Percentiles rank a stretch among this genome's conserved stretches.
Evolutionary conservation across 805 yeast genomes (phyloP).

Genomic region (Kodamaea neixiangensis): DNA sequence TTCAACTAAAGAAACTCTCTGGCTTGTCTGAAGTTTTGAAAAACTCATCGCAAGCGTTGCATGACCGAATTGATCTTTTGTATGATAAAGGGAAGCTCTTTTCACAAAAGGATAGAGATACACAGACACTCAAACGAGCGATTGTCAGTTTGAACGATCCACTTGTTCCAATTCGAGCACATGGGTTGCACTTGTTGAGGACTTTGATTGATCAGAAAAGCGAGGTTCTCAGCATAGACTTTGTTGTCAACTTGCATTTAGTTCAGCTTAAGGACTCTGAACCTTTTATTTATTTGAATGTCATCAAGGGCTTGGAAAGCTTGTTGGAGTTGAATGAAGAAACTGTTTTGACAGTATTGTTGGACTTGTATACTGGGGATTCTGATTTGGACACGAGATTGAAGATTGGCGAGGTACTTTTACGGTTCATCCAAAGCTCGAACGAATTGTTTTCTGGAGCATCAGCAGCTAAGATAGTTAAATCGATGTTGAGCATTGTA

Average conservation of each 20-base stretch:
- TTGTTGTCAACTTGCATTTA: constrained; percentile 62
- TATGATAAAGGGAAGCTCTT: constrained; percentile 24
- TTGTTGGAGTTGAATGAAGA: constrained; percentile 49
- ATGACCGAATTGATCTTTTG: constrained; percentile 29
- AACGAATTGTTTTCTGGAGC: constrained; percentile 51
- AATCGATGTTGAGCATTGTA: constrained; percentile 43
- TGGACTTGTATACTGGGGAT: constrained; percentile 37
- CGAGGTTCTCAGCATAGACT: constrained; percentile 50
- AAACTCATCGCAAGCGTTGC: constrained; percentile 27
- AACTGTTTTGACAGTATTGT: constrained; percentile 38
- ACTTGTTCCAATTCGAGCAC: constrained; percentile 80
- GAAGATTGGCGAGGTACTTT: constrained; percentile 78
- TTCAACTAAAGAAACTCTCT: constrained; percentile 15
- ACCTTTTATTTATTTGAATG: constrained; percentile 84
- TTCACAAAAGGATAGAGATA: constrained; percentile 34
- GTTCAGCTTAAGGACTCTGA: constrained; percentile 73
- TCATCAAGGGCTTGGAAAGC: constrained; percentile 73
- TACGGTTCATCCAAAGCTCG: constrained; percentile 54
- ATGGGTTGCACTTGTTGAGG: constrained; percentile 70
- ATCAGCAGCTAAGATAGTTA: constrained; percentile 44
- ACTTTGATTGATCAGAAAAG: constrained; percentile 53
- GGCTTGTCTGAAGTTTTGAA: constrained; percentile 7
- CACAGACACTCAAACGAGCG: constrained; percentile 55
- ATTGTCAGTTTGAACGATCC: constrained; percentile 72
- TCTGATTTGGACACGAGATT: constrained; percentile 64